Conservation (phyloP, 805 yeast species). For the Candida dajiaensis region DNA sequence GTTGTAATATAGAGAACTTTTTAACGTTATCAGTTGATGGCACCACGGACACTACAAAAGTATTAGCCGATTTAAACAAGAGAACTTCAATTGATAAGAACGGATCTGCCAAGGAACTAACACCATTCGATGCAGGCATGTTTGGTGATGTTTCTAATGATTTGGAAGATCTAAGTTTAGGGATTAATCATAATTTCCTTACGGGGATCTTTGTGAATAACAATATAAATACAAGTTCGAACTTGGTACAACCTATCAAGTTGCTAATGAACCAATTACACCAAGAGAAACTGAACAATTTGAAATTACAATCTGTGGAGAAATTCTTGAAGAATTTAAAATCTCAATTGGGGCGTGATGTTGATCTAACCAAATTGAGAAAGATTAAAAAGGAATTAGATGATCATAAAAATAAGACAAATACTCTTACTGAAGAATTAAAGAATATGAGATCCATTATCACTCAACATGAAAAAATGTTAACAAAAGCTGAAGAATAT, state of each 20-base stretch:
- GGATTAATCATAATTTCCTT: slow-evolving; percentile 39
- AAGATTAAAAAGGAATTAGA: background rate
- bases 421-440: background rate
- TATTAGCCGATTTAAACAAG: slow-evolving; percentile 9
- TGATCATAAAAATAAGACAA: background rate
- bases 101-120: slow-evolving; percentile 20
- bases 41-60: slow-evolving; percentile 14
- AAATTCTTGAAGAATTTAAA: slow-evolving; percentile 48
- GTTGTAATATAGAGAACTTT: slow-evolving; percentile 75
- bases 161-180: slow-evolving; percentile 46
- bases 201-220: slow-evolving; percentile 56
- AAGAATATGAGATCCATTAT: background rate
- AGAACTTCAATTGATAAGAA: slow-evolving; percentile 7
- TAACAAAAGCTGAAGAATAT: background rate
- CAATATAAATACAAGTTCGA: slow-evolving; percentile 50
- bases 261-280: slow-evolving; percentile 49
- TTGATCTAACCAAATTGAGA: slow-evolving; percentile 1
- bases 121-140: slow-evolving; percentile 51
- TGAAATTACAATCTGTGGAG: slow-evolving; percentile 48
- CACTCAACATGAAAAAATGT: slow-evolving; percentile 1
- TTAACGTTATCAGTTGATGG: slow-evolving; percentile 39
- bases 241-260: slow-evolving; percentile 49
- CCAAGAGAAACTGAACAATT: slow-evolving; percentile 52
- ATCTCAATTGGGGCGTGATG: slow-evolving; percentile 6
- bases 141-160: slow-evolving; percentile 50